Base-by-base conservation (phyloP, 2,329 filamentous ascomycete genomes). In the Xylaria sp. region DNA sequence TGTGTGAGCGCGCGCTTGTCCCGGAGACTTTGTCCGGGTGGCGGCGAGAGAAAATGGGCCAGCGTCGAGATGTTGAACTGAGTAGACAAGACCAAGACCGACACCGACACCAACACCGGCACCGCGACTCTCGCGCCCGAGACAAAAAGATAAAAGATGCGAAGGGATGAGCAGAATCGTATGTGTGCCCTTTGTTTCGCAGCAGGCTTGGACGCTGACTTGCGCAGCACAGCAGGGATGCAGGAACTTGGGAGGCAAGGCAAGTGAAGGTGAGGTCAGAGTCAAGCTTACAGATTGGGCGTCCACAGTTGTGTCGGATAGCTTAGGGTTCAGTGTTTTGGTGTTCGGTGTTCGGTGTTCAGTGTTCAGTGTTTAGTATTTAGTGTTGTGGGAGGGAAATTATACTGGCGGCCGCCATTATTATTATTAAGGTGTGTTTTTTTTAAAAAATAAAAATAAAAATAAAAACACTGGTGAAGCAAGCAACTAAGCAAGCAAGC, bases 1-100 rank as follows among this genome's bases (percentile, higher is more conserved):
- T 54, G 54, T 60, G 64, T 71, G 66, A 70, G 69, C 65, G 33
- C 21, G 51, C 53, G 29, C 17, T 29, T 33, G 19, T n/a, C 23
- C 8, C 17, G 23, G 10, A 23, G 13, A 23, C 29, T 8, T 7
- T 29, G 13, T 27, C 6, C 29, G 29, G 29, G 6, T 29, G 25
- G 27, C 25, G 9, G 21, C 33, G 15, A 8, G 19, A 27, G 10
- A 38, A 17, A 13, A 38, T 37, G 10, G 37, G 19, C 10, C 21
- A 51, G 47, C 6, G 29, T 6, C 6, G 29, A 33, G 29, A 11
- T 11, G 11, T n/a, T n/a, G n/a, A n/a, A n/a, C n/a, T n/a, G n/a
- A n/a, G n/a, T n/a, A n/a, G n/a, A n/a, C n/a, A n/a, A n/a, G n/a
- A n/a, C n/a, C n/a, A n/a, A n/a, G n/a, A n/a, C n/a, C n/a, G n/a